Evolutionary conservation across 1,284 basidiomycete species (phyloP).

Genomic region (Austroboletus olivaceoglutinosus): DNA sequence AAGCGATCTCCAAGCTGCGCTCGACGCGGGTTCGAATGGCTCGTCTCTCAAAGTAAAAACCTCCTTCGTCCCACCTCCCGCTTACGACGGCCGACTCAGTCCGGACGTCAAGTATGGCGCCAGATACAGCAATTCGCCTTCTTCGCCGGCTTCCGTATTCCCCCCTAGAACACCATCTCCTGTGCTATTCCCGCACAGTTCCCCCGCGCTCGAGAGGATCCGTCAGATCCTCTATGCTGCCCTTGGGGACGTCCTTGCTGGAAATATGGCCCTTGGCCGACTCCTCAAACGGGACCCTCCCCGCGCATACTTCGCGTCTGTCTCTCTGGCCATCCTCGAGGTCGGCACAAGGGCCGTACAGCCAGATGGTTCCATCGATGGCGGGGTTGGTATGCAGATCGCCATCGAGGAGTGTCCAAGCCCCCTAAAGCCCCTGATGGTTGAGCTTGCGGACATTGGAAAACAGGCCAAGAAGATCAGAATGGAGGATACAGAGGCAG

Average conservation of each 20-base stretch:
- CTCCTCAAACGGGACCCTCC: constrained; percentile 62
- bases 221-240: constrained; percentile 81
- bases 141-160: constrained; percentile 29
- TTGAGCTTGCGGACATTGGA: constrained; percentile 61
- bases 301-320: constrained; percentile 73
- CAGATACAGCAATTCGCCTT: constrained; percentile 26
- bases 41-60: constrained; percentile 46
- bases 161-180: constrained; percentile 42
- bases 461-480: constrained; percentile 47
- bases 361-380: constrained; percentile 49
- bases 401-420: constrained; percentile 56
- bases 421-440: constrained; percentile 64
- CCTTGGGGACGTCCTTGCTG: constrained; percentile 63
- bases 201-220: constrained; percentile 70
- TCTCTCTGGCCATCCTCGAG: constrained; percentile 69
- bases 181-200: constrained; percentile 48
- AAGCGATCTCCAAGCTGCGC: constrained; percentile 68
- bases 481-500: constrained; percentile 54
- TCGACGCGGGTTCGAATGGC: constrained; percentile 54
- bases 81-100: constrained; percentile 48
- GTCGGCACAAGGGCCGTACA: constrained; percentile 53
- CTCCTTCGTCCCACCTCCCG: constrained; percentile 69
- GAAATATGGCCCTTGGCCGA: constrained; percentile 47
- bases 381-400: constrained; percentile 50
- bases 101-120: constrained; percentile 22